Percentiles rank a stretch among this genome's conserved stretches.
phyloP scores from a whole-genome alignment of 768 basidiomycete genomes.

The Tylopilus sp. region DNA sequence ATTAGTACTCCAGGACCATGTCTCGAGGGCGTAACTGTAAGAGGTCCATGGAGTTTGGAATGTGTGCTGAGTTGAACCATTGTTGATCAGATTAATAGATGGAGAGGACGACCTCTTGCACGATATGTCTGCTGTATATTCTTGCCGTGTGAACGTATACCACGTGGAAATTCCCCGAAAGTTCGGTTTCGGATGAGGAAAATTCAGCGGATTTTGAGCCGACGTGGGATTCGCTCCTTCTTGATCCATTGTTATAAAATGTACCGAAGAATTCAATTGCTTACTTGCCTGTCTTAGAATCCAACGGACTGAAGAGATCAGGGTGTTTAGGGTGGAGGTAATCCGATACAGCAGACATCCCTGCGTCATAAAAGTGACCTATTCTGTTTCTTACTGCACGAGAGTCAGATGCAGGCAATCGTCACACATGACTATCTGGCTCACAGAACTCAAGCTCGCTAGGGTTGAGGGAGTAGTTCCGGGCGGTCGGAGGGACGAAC shows the following conservation, averaged over 20 bases:
- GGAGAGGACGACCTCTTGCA: not conserved
- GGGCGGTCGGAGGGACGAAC: not conserved
- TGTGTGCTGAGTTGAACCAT: too few species aligned
- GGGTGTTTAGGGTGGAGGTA: not conserved
- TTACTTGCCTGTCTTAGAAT: too few species aligned
- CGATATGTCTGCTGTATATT: not conserved
- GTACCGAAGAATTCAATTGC: too few species aligned
- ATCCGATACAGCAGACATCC: not conserved
- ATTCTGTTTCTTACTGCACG: not conserved
- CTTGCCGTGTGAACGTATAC: not conserved
- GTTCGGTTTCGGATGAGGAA: not conserved
- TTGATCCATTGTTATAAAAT: too few species aligned
- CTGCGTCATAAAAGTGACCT: not conserved
- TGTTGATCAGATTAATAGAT: too few species aligned
- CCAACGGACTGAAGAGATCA: not conserved
- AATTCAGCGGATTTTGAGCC: not conserved
- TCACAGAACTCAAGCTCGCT: not conserved
- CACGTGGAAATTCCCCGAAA: not conserved
- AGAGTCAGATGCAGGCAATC: not conserved
- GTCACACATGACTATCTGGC: not conserved
- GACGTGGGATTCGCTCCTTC: too few species aligned
- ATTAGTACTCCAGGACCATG: too few species aligned
- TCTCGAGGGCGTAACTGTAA: not conserved
- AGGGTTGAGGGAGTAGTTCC: not conserved
- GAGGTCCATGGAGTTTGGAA: not conserved